Percentiles rank a stretch among this genome's conserved stretches.
Conservation (phyloP, 2,329 filamentous ascomycete species). For the Aspergillus latus region DNA sequence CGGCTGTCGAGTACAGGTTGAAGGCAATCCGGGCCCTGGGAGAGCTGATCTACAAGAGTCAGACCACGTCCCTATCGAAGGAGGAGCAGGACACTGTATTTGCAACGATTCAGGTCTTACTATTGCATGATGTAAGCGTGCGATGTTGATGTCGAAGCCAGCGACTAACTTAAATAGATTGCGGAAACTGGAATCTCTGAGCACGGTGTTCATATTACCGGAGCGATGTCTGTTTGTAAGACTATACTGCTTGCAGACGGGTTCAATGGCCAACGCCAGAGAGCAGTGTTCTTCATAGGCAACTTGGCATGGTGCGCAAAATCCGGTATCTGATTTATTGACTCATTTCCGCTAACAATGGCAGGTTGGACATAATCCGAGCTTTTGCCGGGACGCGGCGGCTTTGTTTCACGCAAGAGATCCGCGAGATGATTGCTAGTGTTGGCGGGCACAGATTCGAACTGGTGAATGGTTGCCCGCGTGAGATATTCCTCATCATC, state of each 20-base stretch:
- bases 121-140: conserved; percentile 32
- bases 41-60: conserved; percentile 27
- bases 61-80: conserved; percentile 22
- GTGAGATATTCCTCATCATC: conserved; percentile 32
- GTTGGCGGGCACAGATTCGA: conserved; percentile 29
- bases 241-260: conserved; percentile 25
- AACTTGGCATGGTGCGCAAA: conserved; percentile 30
- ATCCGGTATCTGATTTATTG: not conserved
- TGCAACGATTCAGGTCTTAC: conserved; percentile 31
- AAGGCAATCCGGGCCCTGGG: conserved; percentile 31
- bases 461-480: conserved; percentile 32
- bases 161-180: conserved; percentile 23
- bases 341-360: not conserved
- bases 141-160: no score
- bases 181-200: conserved; percentile 33
- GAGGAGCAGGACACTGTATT: conserved; percentile 32
- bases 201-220: conserved; percentile 35
- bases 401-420: conserved; percentile 30
- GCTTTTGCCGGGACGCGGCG: conserved; percentile 28
- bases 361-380: conserved; percentile 35
- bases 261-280: conserved; percentile 24
- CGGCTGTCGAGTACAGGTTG: conserved; percentile 30
- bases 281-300: conserved; percentile 32
- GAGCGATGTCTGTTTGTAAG: conserved; percentile 35
- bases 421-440: conserved; percentile 27